Conservation (phyloP, 345 rosid species). For the Eucalyptus cloeziana region DNA sequence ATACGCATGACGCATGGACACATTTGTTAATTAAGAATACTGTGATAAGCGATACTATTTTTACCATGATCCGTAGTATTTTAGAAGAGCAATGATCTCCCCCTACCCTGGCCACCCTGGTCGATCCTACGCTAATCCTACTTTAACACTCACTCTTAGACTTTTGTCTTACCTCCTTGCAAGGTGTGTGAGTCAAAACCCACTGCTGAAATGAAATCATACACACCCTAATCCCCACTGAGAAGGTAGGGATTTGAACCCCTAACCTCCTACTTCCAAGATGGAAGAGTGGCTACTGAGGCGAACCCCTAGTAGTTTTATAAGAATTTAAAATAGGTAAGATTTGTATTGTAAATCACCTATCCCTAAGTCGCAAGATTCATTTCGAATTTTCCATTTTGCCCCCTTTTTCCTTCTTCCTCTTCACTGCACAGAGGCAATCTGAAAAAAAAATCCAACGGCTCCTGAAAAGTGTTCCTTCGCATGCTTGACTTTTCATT, state of each 20-base stretch:
- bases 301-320: no score
- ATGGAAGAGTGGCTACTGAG: no score
- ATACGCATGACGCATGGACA: rapidly evolving
- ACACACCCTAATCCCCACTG: no score
- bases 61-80: neutral
- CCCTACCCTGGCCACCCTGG: rapidly evolving
- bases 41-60: rapidly evolving
- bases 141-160: no score
- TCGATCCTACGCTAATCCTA: no score
- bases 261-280: no score
- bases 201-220: no score
- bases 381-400: neutral
- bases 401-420: neutral
- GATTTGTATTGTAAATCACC: neutral
- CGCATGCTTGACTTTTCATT: neutral
- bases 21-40: neutral
- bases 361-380: no score
- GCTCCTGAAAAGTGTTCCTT: neutral
- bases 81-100: neutral
- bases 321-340: neutral
- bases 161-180: no score
- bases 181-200: no score
- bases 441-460: neutral
- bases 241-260: no score
- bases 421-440: neutral